Percentiles rank a stretch among this genome's conserved stretches.
These are phyloP conservation scores for Suillus fuscotomentosus DNA, from an alignment of 768 basidiomycete genomes.

Conservation along the genomic window DNA sequence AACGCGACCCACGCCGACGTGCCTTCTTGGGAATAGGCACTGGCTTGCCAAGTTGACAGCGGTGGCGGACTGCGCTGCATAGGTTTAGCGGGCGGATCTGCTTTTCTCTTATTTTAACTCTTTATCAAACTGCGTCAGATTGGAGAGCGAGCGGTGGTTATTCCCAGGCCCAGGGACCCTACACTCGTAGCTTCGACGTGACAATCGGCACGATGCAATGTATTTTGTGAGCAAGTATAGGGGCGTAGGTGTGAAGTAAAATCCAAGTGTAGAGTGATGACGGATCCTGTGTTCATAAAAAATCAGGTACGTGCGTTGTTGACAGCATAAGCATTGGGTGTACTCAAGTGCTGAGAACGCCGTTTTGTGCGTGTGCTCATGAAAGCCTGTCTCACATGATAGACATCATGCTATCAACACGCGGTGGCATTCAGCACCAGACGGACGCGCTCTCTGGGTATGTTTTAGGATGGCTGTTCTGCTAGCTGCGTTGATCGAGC, in stretches of 20 bases:
- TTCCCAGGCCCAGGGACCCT: background rate
- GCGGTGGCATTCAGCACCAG: background rate
- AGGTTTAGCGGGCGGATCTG: background rate
- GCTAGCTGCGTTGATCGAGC: background rate
- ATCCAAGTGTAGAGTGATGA: background rate
- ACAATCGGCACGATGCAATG: no score
- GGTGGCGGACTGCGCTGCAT: background rate
- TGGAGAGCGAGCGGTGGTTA: background rate
- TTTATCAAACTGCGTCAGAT: background rate
- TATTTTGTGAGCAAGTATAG: background rate
- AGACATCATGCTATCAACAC: background rate
- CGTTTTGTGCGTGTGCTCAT: background rate
- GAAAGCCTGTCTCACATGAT: background rate
- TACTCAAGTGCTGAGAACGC: background rate
- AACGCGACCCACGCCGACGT: background rate
- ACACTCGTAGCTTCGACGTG: background rate
- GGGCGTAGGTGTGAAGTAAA: constrained; percentile 1
- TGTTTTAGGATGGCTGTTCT: background rate
- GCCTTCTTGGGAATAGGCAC: background rate
- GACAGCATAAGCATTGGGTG: background rate
- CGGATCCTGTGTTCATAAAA: background rate
- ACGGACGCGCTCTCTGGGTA: background rate
- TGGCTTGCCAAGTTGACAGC: background rate
- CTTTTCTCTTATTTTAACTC: background rate
- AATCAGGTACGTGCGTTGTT: background rate